phyloP scores from a whole-genome alignment of 371 early-diverging fungal genomes.

The Ordospora colligata region DNA sequence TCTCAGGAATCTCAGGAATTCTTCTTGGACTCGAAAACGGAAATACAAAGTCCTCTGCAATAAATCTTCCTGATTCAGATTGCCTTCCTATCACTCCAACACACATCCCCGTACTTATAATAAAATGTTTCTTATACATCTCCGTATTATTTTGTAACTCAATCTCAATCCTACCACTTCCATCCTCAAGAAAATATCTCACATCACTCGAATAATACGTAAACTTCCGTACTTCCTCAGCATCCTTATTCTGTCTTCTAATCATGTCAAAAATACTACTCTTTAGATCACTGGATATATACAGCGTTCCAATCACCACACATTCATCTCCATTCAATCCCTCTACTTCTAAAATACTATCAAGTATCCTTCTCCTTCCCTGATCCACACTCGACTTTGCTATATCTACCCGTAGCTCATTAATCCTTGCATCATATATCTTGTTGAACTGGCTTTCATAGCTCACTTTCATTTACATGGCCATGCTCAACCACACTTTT shows the following conservation, averaged over 20 bases:
- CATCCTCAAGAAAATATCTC: constrained; percentile 44
- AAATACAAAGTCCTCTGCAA: neutral
- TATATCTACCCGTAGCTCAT: constrained; percentile 4
- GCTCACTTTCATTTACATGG: neutral
- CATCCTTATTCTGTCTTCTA: neutral
- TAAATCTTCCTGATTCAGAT: neutral
- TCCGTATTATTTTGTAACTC: neutral
- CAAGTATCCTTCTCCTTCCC: neutral
- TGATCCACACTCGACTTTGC: neutral
- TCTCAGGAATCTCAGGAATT: neutral
- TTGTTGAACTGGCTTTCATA: constrained; percentile 33
- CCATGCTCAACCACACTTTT: too few relatives aligned
- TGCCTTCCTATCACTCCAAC: constrained; percentile 33
- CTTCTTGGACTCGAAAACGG: neutral
- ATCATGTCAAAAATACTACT: constrained; percentile 35
- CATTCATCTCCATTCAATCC: neutral
- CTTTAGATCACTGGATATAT: constrained; percentile 30
- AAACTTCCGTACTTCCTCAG: neutral
- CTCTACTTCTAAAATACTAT: constrained; percentile 6
- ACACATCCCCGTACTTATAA: constrained; percentile 42
- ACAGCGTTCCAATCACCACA: constrained; percentile 34
- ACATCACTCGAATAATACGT: constrained; percentile 24
- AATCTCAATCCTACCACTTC: constrained; percentile 32
- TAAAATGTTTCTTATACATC: neutral
- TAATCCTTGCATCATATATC: constrained; percentile 35